Evolutionary conservation across 768 basidiomycete genomes (phyloP).

Genomic region (Boletus huronensis): DNA sequence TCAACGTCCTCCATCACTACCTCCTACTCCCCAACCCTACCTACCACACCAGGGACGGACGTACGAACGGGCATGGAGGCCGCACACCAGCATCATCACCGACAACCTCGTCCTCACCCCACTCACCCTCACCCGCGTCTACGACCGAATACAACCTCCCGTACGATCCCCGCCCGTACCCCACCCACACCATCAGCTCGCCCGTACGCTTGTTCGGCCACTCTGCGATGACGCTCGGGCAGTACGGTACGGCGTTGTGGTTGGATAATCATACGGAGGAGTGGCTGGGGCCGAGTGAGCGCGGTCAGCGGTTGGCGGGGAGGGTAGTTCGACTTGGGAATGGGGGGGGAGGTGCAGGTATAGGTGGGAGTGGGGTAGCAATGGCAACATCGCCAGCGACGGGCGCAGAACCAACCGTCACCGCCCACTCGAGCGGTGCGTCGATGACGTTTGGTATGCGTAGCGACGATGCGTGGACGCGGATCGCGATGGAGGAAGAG

Average conservation of each 20-base stretch:
- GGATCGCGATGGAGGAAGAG: slow-evolving; percentile 38
- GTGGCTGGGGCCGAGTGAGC: slow-evolving; percentile 41
- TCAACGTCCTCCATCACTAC: slow-evolving; percentile 66
- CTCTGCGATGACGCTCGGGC: slow-evolving; percentile 52
- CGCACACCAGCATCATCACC: neutral
- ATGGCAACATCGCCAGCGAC: neutral
- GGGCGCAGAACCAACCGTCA: neutral
- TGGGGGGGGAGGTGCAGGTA: neutral
- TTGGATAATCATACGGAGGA: slow-evolving; percentile 60
- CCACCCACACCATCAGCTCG: slow-evolving; percentile 42
- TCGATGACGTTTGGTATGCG: slow-evolving; percentile 44
- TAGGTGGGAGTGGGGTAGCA: neutral
- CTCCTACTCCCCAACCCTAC: slow-evolving; percentile 43
- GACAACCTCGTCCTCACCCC: neutral
- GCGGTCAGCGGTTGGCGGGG: slow-evolving; percentile 62
- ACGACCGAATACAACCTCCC: slow-evolving; percentile 40
- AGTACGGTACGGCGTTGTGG: slow-evolving; percentile 62
- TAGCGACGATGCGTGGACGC: slow-evolving; percentile 48
- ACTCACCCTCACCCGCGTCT: neutral
- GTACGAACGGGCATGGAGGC: neutral
- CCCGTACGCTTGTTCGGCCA: slow-evolving; percentile 57
- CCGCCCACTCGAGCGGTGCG: neutral
- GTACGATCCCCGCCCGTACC: slow-evolving; percentile 38
- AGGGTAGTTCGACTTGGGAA: slow-evolving; percentile 1
- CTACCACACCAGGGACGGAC: slow-evolving; percentile 23